phyloP scores from a whole-genome alignment of 306 rosid genomes.

The barrel medic (Medicago truncatula) region DNA sequence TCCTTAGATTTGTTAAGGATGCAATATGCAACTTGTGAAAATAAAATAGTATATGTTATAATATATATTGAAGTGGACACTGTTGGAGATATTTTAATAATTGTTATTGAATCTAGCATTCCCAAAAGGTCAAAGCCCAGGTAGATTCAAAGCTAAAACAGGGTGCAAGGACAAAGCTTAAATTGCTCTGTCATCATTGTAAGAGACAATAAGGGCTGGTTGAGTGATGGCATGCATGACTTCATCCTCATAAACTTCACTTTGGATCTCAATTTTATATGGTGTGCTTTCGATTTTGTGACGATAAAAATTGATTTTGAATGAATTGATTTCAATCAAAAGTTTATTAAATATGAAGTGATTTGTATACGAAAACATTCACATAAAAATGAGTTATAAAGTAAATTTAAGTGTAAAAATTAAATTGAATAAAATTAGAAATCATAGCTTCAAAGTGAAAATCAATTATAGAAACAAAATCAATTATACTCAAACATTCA shows the following conservation, averaged over 20 bases:
- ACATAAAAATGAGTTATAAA: background rate
- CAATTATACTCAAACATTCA: background rate
- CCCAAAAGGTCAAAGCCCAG: constrained; percentile 41
- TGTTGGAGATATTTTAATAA: constrained; percentile 40
- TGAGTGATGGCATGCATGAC: constrained; percentile 47
- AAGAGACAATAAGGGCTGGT: constrained; percentile 51
- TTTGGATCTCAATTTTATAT: constrained; percentile 4
- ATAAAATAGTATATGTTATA: background rate
- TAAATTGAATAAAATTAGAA: background rate
- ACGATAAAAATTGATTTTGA: no score
- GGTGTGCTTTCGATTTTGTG: background rate
- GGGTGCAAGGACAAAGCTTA: constrained; percentile 42
- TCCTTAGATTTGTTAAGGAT: constrained; percentile 30
- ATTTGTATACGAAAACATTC: background rate
- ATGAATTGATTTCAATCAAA: no score
- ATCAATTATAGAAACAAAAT: background rate
- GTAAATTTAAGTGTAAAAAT: background rate
- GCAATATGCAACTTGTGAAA: background rate
- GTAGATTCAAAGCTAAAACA: constrained; percentile 44
- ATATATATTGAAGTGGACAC: constrained; percentile 25
- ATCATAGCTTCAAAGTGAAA: background rate
- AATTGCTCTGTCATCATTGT: constrained; percentile 59
- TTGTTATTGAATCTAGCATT: constrained; percentile 46
- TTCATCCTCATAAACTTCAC: constrained; percentile 28
- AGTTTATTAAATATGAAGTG: no score